Conservation (phyloP, 2,329 filamentous ascomycete species). For the Cladosporium sp. region DNA sequence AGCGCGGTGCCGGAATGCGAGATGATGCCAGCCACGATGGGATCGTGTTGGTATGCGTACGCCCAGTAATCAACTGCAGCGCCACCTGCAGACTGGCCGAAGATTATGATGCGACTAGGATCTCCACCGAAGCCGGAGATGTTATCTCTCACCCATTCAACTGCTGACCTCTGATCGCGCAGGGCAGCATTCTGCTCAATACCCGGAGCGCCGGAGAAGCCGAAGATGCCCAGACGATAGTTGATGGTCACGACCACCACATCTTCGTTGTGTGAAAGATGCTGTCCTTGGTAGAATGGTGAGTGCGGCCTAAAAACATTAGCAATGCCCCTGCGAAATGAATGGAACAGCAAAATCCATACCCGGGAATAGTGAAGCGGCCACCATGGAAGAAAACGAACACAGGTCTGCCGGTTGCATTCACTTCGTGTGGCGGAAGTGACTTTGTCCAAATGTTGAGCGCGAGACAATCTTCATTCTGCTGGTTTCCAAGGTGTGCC, state of each 20-base stretch:
- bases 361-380: slow-evolving; percentile 35
- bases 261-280: slow-evolving; percentile 35
- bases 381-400: slow-evolving; percentile 41
- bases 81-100: slow-evolving; percentile 27
- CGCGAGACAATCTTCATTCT: slow-evolving; percentile 33
- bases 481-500: slow-evolving; percentile 18
- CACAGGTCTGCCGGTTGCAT: slow-evolving; percentile 25
- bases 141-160: slow-evolving; percentile 52
- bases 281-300: slow-evolving; percentile 36
- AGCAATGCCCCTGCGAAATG: no score
- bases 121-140: slow-evolving; percentile 50
- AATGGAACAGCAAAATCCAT: no score
- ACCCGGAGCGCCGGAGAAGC: slow-evolving; percentile 35
- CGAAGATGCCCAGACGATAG: slow-evolving; percentile 41
- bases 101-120: slow-evolving; percentile 22
- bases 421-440: slow-evolving; percentile 14
- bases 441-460: slow-evolving; percentile 35
- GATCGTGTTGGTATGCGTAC: slow-evolving; percentile 33
- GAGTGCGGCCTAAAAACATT: no score
- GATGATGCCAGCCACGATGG: slow-evolving; percentile 37
- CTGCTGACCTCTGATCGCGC: slow-evolving; percentile 50
- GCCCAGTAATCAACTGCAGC: slow-evolving; percentile 28
- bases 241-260: slow-evolving; percentile 42
- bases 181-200: slow-evolving; percentile 47
- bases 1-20: slow-evolving; percentile 37